Base-by-base conservation (phyloP, 164 flowering plant species). In the Dillenia suffruticosa region DNA sequence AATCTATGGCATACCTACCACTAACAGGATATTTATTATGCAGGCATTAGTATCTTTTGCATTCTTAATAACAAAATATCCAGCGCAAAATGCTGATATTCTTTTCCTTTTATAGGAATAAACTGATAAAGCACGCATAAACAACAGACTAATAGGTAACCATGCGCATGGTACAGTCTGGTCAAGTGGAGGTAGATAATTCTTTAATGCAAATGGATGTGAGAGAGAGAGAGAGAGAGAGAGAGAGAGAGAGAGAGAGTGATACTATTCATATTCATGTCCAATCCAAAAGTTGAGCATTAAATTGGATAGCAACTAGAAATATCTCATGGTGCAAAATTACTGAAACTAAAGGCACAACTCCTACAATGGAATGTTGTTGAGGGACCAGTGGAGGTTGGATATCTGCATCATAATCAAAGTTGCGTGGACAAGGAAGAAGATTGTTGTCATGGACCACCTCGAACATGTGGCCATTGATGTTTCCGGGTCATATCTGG, bases 151-250 rank as follows among this genome's bases (percentile, higher is more conserved):
- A 1, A 1, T 24, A 59, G 26, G 53, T 55, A 17, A 44, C 49
- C 65, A 55, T 49, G 57, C 44, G 63, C 24, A 48, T 10, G 58
- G 63, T 63, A 32, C 58, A 51, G 47, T 17, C 68, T 26, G 16
- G 16, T 49, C 46, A 74, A 50, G 58, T 16, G 50, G 50, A 66
- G 68, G 61, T 70, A 58, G 74, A 61, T 64, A 57, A 61, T 60
- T 56, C 46, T 67, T 70, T 48, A 74, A 74, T 60, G 74, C 74
- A 49, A 51, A 32, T 32, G 40, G 40, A 32, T 2, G 5, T 26
- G 40, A 26, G 40, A 26, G 40, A 26, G 40, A 26, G 40, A 26
- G 40, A 40, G 32, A 66, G 70, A 57, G 44, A 11, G 45, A 51
- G 9, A 13, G 51, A 48, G 54, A 22, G 51, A 32, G 40, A 32